Percentiles rank a stretch among this genome's conserved stretches.
These are phyloP conservation scores for Endotrypanum monterogeii DNA, from an alignment of 208 protist genomes.

Conservation along the genomic window DNA sequence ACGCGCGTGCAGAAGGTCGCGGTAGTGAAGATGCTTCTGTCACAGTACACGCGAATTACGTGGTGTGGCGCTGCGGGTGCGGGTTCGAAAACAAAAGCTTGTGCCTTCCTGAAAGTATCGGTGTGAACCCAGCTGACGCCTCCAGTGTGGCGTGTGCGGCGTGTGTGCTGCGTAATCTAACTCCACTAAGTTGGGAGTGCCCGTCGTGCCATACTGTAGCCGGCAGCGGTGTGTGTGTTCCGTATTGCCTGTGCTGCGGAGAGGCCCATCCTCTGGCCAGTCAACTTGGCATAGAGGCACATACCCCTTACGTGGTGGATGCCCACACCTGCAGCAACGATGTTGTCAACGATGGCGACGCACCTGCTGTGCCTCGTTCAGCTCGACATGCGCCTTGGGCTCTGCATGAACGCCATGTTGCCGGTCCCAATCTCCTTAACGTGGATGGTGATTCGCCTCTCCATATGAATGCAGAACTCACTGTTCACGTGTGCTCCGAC, in stretches of 20 bases:
- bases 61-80: constrained; percentile 47
- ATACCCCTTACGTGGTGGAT: not conserved
- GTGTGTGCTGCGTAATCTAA: constrained; percentile 44
- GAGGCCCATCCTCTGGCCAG: constrained; percentile 40
- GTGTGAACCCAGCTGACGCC: not conserved
- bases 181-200: constrained; percentile 57
- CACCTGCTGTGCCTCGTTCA: not conserved
- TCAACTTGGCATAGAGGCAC: not conserved
- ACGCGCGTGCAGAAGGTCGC: too few relatives aligned
- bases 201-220: constrained; percentile 41
- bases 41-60: too few relatives aligned
- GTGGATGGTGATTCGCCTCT: not conserved
- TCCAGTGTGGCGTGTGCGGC: constrained; percentile 30
- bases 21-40: not conserved
- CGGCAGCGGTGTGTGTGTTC: constrained; percentile 35
- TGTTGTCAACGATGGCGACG: not conserved
- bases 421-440: not conserved
- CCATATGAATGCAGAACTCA: not conserved
- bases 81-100: constrained; percentile 26
- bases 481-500: constrained; percentile 24
- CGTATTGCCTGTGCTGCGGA: constrained; percentile 56
- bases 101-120: not conserved
- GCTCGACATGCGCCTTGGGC: not conserved
- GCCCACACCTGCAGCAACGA: not conserved
- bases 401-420: not conserved